Percentiles rank a stretch among this genome's conserved stretches.
Evolutionary conservation across 75 land plant species (phyloP).

Genomic region (Cupressus sempervirens): DNA sequence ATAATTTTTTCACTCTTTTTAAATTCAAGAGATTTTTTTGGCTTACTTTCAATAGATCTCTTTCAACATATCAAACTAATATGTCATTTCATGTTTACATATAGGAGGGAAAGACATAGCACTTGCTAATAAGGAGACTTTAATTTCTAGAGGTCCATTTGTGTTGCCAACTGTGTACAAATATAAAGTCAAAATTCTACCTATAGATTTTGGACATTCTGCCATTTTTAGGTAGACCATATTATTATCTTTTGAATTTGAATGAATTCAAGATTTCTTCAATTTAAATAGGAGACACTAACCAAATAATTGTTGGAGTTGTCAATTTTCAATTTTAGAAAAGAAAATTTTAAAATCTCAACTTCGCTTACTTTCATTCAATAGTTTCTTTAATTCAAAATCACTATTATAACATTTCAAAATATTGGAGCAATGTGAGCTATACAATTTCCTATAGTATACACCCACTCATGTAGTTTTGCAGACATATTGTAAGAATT

Average conservation of each 20-base stretch:
- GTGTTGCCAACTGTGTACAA: constrained; percentile 93
- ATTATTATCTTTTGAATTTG: background rate
- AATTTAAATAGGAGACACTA: background rate
- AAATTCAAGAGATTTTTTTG: background rate
- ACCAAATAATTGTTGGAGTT: background rate
- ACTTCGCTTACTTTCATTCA: background rate
- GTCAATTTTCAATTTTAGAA: background rate
- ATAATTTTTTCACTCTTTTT: background rate
- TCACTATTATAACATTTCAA: background rate
- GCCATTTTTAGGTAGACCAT: constrained; percentile 87
- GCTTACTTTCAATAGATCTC: background rate
- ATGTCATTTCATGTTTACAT: constrained; percentile 12
- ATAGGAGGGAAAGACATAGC: constrained; percentile 96
- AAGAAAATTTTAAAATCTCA: background rate
- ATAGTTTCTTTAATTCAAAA: background rate
- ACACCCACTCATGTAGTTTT: background rate
- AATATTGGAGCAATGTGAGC: too few species aligned
- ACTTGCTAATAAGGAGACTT: constrained; percentile 94
- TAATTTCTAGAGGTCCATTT: constrained; percentile 98
- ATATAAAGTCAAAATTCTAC: constrained; percentile 90
- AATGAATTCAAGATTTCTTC: background rate
- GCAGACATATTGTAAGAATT: background rate
- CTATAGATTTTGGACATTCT: constrained; percentile 98
- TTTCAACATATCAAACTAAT: background rate
- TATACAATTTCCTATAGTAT: background rate